Conservation (phyloP, 2,329 filamentous ascomycete species). For the Alternaria gaisen region DNA sequence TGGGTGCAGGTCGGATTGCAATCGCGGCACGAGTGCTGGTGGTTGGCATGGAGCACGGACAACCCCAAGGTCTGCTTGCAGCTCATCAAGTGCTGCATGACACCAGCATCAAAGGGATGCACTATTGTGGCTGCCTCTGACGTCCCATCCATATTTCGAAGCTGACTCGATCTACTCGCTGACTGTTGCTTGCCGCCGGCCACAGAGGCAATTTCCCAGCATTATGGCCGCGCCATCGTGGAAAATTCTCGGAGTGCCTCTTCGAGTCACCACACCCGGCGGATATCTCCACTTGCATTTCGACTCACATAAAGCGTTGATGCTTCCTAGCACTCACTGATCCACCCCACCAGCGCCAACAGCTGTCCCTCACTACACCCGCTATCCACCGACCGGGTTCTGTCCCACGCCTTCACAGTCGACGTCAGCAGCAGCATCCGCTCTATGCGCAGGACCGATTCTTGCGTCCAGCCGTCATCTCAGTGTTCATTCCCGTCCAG, state of each 20-base stretch:
- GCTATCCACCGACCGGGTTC: slow-evolving; percentile 7
- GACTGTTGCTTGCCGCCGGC: slow-evolving; percentile 24
- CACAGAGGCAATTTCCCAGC: slow-evolving; percentile 23
- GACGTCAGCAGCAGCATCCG: slow-evolving; percentile 29
- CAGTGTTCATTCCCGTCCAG: slow-evolving; percentile 21
- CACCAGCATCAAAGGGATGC: slow-evolving; percentile 18
- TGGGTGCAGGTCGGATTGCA: background rate
- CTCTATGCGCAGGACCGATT: slow-evolving; percentile 37
- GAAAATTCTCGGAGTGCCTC: slow-evolving; percentile 33
- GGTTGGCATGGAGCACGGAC: slow-evolving; percentile 24
- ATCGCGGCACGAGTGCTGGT: slow-evolving; percentile 1
- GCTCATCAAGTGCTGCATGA: slow-evolving; percentile 25
- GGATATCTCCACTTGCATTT: slow-evolving; percentile 37
- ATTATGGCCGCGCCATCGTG: slow-evolving; percentile 29
- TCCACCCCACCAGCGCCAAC: slow-evolving; percentile 8
- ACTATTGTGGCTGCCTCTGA: slow-evolving; percentile 21
- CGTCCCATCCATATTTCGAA: slow-evolving; percentile 13
- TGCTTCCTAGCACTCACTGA: slow-evolving; percentile 20
- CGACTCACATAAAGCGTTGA: slow-evolving; percentile 36
- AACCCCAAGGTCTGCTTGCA: slow-evolving; percentile 9
- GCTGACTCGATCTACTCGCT: slow-evolving; percentile 22
- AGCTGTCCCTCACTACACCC: slow-evolving; percentile 8
- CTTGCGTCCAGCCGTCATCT: slow-evolving; percentile 28
- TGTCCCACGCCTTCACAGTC: slow-evolving; percentile 13
- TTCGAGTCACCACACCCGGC: slow-evolving; percentile 41